Evolutionary conservation across 805 yeast genomes (phyloP), one percentile per base, ranked within the genome.

Genomic region (Candida alai): DNA sequence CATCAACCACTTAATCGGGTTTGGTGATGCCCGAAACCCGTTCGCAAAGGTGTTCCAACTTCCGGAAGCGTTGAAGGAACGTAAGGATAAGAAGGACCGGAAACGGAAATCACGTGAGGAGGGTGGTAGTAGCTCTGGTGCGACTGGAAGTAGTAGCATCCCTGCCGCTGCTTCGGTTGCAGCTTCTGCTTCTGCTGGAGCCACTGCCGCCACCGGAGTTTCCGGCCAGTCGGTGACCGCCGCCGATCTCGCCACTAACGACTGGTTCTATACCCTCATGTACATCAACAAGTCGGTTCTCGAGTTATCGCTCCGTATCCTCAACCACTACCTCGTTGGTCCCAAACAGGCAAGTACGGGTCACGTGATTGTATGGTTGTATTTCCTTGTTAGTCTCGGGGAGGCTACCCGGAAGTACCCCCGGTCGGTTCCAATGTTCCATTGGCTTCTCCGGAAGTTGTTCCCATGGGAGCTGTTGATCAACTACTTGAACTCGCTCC

Each of bases 321-420:
- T 84, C 29, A 70, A 70, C 42, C 79, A 78, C 39, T 84, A 82
- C 49, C 55, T 82, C 23, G 65, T 69, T 38, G 90, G 93, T 0
- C 93, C 95, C 2, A 67, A 75, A 27, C 76, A 80, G 39, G 73
- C 80, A 6, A 77, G 85, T 1, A 69, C 83, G 4, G 80, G 89
- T 9, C 94, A 85, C 62, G 67, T 80, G 3, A 67, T 84, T 28
- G 81, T 87, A 1, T 84, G 90, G 87, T 57, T 83, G 6, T 83
- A 85, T 49, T 86, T 83, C 47, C 57, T 85, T 15, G 62, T 78
- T 9, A 69, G 90, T 1, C 60, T 81, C 19, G 82, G 84, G 2
- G 70, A 76, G 39, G 77, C 81, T 5, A 53, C 70, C 5, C 60
- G 65, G 24, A 57, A 56, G 27, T 58, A 57, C 29, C 79, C 81